phyloP scores from a whole-genome alignment of 148 eudicot species.

The Cornus suecica region DNA sequence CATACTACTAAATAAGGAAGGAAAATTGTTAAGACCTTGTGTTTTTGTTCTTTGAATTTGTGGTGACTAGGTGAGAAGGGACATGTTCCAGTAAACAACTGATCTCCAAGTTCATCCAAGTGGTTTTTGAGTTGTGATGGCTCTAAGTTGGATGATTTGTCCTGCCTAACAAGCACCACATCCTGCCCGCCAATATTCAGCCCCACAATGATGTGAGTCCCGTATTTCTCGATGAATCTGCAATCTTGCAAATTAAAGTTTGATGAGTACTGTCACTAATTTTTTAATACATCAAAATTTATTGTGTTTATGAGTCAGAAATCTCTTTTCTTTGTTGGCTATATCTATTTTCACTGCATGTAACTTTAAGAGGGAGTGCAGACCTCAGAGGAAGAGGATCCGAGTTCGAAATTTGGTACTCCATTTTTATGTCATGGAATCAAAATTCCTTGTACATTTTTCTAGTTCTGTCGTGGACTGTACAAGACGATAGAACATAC shows the following conservation, averaged over 20 bases:
- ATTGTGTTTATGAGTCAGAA: too few species aligned
- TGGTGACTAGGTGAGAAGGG: constrained; percentile 36
- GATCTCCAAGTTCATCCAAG: constrained; percentile 71
- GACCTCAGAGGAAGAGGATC: too few species aligned
- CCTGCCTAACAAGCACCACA: constrained; percentile 69
- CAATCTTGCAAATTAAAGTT: not conserved
- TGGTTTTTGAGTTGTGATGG: constrained; percentile 64
- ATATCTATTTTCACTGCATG: too few species aligned
- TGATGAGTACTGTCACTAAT: too few species aligned
- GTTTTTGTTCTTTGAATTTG: constrained; percentile 38
- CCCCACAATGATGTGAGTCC: constrained; percentile 88
- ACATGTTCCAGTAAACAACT: constrained; percentile 64
- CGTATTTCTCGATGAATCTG: constrained; percentile 86
- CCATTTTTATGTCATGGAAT: too few species aligned
- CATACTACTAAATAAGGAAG: not conserved
- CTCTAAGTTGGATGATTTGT: constrained; percentile 55
- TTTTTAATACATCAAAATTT: too few species aligned
- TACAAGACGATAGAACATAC: too few species aligned
- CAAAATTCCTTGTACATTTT: too few species aligned
- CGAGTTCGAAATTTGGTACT: too few species aligned
- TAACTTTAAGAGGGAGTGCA: too few species aligned
- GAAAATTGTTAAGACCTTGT: constrained; percentile 34
- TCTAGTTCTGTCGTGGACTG: too few species aligned
- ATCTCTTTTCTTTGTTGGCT: too few species aligned
- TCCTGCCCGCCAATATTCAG: constrained; percentile 78